These are phyloP conservation scores for Ploettnerulaceae sp. DNA, from an alignment of 2,329 filamentous ascomycete species.

Conservation along the genomic window DNA sequence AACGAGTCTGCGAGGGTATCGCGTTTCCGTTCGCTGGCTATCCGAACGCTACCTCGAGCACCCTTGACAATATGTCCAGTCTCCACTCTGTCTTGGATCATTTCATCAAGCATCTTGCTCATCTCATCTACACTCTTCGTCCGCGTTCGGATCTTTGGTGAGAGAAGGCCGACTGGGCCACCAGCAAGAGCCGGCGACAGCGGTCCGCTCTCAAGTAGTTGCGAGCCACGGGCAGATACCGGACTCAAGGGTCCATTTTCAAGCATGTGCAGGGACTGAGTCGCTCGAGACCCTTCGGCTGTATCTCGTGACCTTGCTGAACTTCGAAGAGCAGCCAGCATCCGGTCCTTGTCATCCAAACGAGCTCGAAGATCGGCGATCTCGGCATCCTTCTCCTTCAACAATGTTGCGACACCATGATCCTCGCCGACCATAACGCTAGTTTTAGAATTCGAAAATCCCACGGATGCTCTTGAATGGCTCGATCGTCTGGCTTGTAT, in stretches of 20 bases:
- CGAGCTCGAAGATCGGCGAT: conserved; percentile 86
- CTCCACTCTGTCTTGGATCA: conserved; percentile 87
- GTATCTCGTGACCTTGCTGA: conserved; percentile 82
- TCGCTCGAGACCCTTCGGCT: conserved; percentile 49
- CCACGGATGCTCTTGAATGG: conserved; percentile 78
- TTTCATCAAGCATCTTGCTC: conserved; percentile 89
- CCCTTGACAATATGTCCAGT: conserved; percentile 66
- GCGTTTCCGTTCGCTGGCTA: conserved; percentile 44
- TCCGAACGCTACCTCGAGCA: conserved; percentile 59
- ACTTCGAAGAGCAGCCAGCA: conserved; percentile 80
- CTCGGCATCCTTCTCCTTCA: conserved; percentile 88
- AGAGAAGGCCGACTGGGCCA: conserved; percentile 19
- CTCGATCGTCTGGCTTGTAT: conserved; percentile 87
- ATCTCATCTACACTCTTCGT: conserved; percentile 80
- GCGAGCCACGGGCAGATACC: conserved; percentile 29
- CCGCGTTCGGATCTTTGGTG: conserved; percentile 27
- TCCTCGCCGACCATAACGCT: conserved; percentile 72
- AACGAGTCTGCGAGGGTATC: conserved; percentile 14
- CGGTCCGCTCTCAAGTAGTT: conserved; percentile 23
- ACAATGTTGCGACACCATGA: conserved; percentile 63
- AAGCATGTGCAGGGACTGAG: conserved; percentile 14
- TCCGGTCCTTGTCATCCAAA: conserved; percentile 90
- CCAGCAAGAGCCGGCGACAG: conserved; percentile 19
- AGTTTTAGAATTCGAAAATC: conserved; percentile 55
- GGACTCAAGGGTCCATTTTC: conserved; percentile 31